Evolutionary conservation across 352 stramenopile species (phyloP).

Genomic region (Pythium phragmiticola): DNA sequence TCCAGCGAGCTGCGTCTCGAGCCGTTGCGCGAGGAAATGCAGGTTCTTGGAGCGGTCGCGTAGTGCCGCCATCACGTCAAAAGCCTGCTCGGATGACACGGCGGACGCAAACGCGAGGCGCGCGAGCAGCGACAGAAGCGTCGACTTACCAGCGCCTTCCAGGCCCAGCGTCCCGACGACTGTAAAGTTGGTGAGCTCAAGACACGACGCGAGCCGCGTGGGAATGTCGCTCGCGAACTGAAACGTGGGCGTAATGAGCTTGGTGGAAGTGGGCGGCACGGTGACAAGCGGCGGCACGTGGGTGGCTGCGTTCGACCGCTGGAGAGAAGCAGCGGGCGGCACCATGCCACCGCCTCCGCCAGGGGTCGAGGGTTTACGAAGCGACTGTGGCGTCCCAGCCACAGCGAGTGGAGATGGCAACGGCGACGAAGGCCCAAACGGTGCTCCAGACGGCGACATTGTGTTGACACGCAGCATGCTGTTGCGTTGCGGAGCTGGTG

Average conservation of each 20-base stretch:
- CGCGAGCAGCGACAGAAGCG: conserved; percentile 55
- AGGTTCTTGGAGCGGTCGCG: conserved; percentile 1
- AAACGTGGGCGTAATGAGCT: conserved; percentile 56
- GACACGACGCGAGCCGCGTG: conserved; percentile 44
- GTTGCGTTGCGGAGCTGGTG: conserved; percentile 5
- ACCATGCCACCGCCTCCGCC: background rate
- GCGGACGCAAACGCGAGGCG: conserved; percentile 3
- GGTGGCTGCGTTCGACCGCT: background rate
- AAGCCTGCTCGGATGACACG: background rate
- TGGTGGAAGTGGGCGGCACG: conserved; percentile 37
- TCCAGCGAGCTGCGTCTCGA: conserved; percentile 37
- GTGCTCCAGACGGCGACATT: conserved; percentile 4
- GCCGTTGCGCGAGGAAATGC: conserved; percentile 40
- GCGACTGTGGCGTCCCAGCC: background rate
- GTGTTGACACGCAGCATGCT: conserved; percentile 19
- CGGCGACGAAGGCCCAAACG: background rate
- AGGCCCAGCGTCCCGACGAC: conserved; percentile 68
- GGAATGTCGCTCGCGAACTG: conserved; percentile 64
- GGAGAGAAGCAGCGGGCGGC: background rate
- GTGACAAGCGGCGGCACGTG: conserved; percentile 11
- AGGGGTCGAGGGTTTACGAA: conserved; percentile 8
- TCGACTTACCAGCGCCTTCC: conserved; percentile 73
- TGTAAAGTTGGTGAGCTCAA: conserved; percentile 69
- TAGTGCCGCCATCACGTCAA: conserved; percentile 13
- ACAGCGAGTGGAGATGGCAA: conserved; percentile 5